Conservation (phyloP, 345 rosid genomes). For the Reutealis trisperma region DNA sequence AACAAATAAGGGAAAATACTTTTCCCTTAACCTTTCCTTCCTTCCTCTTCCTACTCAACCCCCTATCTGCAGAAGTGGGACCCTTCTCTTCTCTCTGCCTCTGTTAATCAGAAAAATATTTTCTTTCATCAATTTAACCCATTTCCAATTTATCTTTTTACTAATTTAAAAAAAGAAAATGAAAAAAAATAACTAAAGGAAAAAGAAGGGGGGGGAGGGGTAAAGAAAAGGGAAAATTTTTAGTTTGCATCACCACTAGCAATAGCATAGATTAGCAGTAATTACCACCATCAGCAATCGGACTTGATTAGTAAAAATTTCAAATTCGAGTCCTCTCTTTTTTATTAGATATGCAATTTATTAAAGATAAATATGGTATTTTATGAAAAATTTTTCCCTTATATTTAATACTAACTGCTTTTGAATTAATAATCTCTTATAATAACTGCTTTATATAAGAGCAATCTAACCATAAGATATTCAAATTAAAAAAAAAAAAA, state of each 20-base stretch:
- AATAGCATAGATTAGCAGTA: neutral
- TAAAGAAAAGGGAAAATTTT: neutral
- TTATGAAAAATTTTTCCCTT: too few relatives aligned
- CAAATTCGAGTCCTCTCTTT: too few relatives aligned
- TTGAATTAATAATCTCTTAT: too few relatives aligned
- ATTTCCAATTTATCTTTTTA: neutral
- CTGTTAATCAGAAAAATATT: neutral
- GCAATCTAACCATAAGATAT: too few relatives aligned
- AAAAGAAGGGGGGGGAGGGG: too few relatives aligned
- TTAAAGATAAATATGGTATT: too few relatives aligned
- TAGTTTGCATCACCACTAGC: constrained; percentile 20
- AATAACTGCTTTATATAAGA: too few relatives aligned
- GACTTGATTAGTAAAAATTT: too few relatives aligned
- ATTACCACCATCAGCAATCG: too few relatives aligned
- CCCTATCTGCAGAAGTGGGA: neutral
- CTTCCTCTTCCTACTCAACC: neutral
- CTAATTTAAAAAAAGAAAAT: neutral
- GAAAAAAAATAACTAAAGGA: neutral
- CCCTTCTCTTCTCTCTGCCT: neutral
- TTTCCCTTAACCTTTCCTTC: neutral
- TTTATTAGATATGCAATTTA: too few relatives aligned
- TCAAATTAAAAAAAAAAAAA: too few relatives aligned
- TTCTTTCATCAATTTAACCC: neutral
- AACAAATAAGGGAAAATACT: neutral
- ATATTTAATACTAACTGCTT: too few relatives aligned